Base-by-base conservation (phyloP, 108 stramenopile genomes). In the Thalassiosira profunda region DNA sequence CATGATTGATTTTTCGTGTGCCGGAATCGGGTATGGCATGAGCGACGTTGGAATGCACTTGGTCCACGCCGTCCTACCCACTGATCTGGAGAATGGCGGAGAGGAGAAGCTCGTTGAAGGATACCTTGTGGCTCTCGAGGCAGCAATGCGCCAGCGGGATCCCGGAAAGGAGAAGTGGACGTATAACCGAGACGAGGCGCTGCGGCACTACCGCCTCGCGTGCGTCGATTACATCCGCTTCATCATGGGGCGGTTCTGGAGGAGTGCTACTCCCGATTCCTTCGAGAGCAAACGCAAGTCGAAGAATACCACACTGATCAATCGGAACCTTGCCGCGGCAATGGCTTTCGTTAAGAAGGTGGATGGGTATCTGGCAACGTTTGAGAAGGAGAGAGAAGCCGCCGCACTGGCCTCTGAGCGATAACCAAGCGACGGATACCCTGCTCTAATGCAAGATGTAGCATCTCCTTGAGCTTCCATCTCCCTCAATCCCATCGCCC, bases 1-100 rank as follows among this genome's bases (percentile, higher is more conserved):
- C 11, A 58, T 93, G 72, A 85, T 93, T 11, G 92, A 93, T 70
- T 93, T 90, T 72, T 77, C 86, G 81, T 74, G 89, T 83, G 35
- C 52, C 79, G 65, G 92, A 81, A 44, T 77, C 77, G 77, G 89
- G 71, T 69, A 81, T 77, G 53, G 88, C 69, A 25, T 80, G 87
- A 26, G 82, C 80, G 72, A 93, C 81, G 37, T 72, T 76, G 54
- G 65, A 59, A 57, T 71, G 92, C 58, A 78, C 63, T 54, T 93
- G 28, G 77, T 80, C 38, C 92, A 93, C 51, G 87, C 86, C 8
- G 54, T 88, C n/a, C 54, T 42, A 20, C 76, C 92, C 4, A 15
- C 61, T 11, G 54, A 85, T 36, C 69, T 87, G 41, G 86, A 60
- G 5, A 58, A 86, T 42, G 82, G 87, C 1, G 81, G 81, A 8